Evolutionary conservation across 1,139 yeast genomes (phyloP), one percentile per base, ranked within the genome.

Genomic region (Scheffersomyces cryptocercus): DNA sequence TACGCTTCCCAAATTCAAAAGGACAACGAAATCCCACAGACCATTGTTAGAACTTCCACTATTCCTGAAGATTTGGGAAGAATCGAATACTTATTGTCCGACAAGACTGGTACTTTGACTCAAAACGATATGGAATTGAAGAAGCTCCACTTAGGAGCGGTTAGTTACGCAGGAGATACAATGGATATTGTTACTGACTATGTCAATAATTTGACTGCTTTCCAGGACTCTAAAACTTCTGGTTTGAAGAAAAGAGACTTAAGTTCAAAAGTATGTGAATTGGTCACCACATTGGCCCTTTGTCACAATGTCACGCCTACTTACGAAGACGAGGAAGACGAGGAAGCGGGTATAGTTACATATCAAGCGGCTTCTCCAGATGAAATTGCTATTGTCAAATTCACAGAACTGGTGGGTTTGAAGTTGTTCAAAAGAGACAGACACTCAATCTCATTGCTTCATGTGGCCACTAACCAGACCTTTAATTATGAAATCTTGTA

Each of bases 291-390:
- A 0, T 71, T 95, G 40, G 96, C 98, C 0, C 70, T 91, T 13
- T 95, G 99, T 64, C 99, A 95, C 62, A 90, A 90, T 54, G 99
- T 95, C 28, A 95, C 99, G 0, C 97, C 97, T 1, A 81, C 89
- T 0, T 75, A 80, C 50, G 57, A 55, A 32, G 60, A 62, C 29
- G 95, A 86, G 45, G 54, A 52, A n/a, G 54, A 47, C 16, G 56
- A 49, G 20, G 83, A 77, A 45, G 30, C 30, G 36, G 77, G 68
- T 40, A 61, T 33, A 4, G 42, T 88, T 8, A 77, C 89, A 2
- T 95, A 91, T 61, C 99, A 95, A 65, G 99, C 99, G 0, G 97
- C 98, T 0, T 91, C 98, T 0, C 99, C 99, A 0, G 99, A 95
- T 69, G 99, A 95, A 64, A 84, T 93, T 51, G 99, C 99, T 15